Evolutionary conservation across 1,284 basidiomycete genomes (phyloP).

Genomic region (Moesziomyces globuligerus): DNA sequence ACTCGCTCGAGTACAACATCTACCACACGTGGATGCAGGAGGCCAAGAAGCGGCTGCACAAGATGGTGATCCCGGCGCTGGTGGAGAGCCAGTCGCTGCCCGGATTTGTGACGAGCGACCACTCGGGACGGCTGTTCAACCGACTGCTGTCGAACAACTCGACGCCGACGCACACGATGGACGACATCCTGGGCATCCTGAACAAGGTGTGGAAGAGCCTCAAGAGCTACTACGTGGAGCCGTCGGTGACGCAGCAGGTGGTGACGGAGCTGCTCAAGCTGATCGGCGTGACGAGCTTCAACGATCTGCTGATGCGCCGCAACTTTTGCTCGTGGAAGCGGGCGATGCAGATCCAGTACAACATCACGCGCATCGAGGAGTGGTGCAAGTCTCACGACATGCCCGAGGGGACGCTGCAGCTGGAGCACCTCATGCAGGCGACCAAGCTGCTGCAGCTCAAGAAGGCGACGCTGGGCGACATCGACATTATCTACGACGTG

Average conservation of each 20-base stretch:
- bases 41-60: conserved; percentile 93
- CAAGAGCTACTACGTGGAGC: conserved; percentile 99
- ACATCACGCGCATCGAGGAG: conserved; percentile 82
- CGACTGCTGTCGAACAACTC: conserved; percentile 81
- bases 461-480: conserved; percentile 80
- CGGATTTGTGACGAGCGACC: conserved; percentile 95
- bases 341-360: conserved; percentile 70
- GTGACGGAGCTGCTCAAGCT: conserved; percentile 95
- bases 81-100: conserved; percentile 98
- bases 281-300: conserved; percentile 97
- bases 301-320: conserved; percentile 96
- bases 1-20: conserved; percentile 98
- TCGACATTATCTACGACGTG: conserved; percentile 97
- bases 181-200: conserved; percentile 94
- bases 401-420: conserved; percentile 96
- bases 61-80: conserved; percentile 98
- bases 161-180: conserved; percentile 95
- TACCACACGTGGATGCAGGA: conserved; percentile 99
- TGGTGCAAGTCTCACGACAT: conserved; percentile 78
- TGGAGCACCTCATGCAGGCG: conserved; percentile 99
- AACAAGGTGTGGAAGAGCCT: conserved; percentile 99
- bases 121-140: conserved; percentile 90
- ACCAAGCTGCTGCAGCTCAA: conserved; percentile 98
- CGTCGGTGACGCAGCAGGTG: conserved; percentile 95
- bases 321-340: conserved; percentile 99